Base-by-base conservation (phyloP, 139 green algal genomes). In the Tetratostichococcus sp. region DNA sequence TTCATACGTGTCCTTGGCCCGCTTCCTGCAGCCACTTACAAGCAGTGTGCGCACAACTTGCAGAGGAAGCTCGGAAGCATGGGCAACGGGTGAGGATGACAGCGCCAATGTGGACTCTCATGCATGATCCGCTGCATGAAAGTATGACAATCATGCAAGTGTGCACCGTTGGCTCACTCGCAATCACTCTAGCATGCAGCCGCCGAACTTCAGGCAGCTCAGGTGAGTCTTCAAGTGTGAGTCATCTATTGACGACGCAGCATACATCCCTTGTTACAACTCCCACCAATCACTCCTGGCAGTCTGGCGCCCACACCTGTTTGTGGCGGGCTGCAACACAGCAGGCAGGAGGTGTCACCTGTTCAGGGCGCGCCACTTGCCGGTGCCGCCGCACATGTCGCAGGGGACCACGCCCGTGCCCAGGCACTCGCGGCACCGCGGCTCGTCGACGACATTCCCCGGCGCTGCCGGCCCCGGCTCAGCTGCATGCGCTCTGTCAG, bases 341-440 rank as follows among this genome's bases (percentile, higher is more conserved):
- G n/a, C n/a, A n/a, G n/a, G 26, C 65, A 33, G n/a, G 11, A n/a
- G 4, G 25, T 26, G 4, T 4, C 65, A 69, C 30, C 65, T 69
- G 76, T 85, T 96, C 43, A 99, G 88, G 0, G 94, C 95, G 23
- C 93, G 88, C 95, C 95, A 99, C 83, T 98, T 98, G 75, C 95
- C 95, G 26, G 92, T 98, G 28, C 95, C 95, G 17, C 95, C 95
- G 79, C 95, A 99, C 95, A 99, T 97, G 89, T 99, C 95, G 83
- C 94, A 98, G 19, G 90, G 80, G 0, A 86, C 78, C 19, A 93
- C 81, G 35, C 94, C 94, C 4, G 86, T 86, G 35, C 92, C 93
- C 8, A 80, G 79, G 80, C 94, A 98, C 77, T 98, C 92, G 4
- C 83, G 71, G 84, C 93, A 97, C 6, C 35, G 66, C 0, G 74